Evolutionary conservation across 495 filamentous ascomycete species (phyloP).

Genomic region (Cercophora sp.): DNA sequence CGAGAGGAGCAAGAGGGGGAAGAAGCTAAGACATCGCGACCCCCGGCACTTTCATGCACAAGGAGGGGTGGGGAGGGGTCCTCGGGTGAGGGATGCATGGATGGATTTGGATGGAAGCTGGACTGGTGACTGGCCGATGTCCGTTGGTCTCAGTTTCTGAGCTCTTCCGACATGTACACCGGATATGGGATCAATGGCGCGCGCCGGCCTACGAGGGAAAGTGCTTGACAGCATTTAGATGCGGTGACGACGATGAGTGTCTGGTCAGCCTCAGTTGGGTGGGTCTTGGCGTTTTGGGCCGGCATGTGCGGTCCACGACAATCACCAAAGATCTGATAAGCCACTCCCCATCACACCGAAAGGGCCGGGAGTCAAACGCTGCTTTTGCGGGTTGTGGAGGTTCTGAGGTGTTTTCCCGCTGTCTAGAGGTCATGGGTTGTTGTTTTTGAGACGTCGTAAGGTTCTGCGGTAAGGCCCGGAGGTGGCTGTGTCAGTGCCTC

Average conservation of each 20-base stretch:
- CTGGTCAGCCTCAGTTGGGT: background rate
- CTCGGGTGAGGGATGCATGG: too few relatives aligned
- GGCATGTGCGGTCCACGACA: too few relatives aligned
- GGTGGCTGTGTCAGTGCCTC: constrained; percentile 10
- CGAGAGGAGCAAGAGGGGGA: background rate
- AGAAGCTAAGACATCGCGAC: background rate
- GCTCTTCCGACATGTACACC: too few relatives aligned
- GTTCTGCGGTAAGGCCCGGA: constrained; percentile 9
- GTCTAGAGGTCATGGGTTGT: background rate
- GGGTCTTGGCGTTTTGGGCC: constrained; percentile 2
- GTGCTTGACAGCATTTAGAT: too few relatives aligned
- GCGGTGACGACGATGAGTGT: too few relatives aligned
- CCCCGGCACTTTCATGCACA: background rate
- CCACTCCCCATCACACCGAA: background rate
- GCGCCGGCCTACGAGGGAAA: too few relatives aligned
- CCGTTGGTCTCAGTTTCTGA: too few relatives aligned
- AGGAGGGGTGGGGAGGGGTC: too few relatives aligned
- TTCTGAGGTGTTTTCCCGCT: background rate
- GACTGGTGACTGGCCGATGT: too few relatives aligned
- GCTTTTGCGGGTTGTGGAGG: too few relatives aligned
- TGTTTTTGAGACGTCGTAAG: constrained; percentile 9
- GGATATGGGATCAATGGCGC: too few relatives aligned
- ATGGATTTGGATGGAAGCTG: too few relatives aligned
- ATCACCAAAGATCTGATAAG: background rate
- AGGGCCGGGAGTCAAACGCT: background rate